Percentiles rank a stretch among this genome's conserved stretches.
Conservation (phyloP, 75 land plant species). For the Adiantum capillusveneris region DNA sequence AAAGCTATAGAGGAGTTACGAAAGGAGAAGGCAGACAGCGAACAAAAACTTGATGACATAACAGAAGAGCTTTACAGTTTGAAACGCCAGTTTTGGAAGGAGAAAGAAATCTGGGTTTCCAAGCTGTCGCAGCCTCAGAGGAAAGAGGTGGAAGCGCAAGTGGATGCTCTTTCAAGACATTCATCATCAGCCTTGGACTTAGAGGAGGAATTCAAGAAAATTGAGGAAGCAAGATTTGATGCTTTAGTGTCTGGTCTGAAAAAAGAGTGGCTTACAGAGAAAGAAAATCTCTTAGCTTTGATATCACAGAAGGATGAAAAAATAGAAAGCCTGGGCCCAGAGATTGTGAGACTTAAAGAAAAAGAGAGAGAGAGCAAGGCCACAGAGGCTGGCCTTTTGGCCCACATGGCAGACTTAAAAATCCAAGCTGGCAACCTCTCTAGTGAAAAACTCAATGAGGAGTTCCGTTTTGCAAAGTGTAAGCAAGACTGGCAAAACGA, state of each 20-base stretch:
- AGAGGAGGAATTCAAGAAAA: conserved; percentile 1
- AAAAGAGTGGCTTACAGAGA: neutral
- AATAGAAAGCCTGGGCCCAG: neutral
- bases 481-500: conserved; percentile 2
- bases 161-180: neutral
- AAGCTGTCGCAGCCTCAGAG: conserved; percentile 4
- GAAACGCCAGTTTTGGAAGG: conserved; percentile 5
- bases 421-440: conserved; percentile 2
- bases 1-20: neutral
- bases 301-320: neutral
- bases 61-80: conserved; percentile 8
- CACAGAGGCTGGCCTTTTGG: neutral
- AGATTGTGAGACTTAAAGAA: neutral
- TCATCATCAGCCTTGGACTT: neutral
- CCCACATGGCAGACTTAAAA: neutral
- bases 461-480: conserved; percentile 3
- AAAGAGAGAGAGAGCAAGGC: neutral
- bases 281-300: neutral
- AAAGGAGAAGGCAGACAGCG: neutral
- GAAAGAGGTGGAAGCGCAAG: neutral
- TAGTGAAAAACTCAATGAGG: neutral
- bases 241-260: neutral
- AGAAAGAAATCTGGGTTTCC: conserved; percentile 3
- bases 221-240: conserved; percentile 1
- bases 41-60: neutral